Evolutionary conservation across 108 stramenopile genomes (phyloP).

Genomic region (Mediolabrus comicus): DNA sequence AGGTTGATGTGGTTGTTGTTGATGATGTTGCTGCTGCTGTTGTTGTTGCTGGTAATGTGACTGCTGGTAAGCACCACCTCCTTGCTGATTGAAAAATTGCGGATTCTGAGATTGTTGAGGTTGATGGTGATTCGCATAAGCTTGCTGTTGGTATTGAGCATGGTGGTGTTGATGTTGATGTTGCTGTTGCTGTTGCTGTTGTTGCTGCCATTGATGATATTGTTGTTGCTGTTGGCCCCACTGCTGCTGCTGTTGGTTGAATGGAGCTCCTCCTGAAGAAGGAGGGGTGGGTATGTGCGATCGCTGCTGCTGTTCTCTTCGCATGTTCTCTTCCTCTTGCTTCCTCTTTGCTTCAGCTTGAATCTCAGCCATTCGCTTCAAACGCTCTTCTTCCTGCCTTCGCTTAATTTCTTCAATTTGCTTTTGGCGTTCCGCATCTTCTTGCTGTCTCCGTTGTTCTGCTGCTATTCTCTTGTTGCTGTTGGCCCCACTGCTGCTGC

Average conservation of each 20-base stretch:
- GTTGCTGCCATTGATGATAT: slow-evolving; percentile 40
- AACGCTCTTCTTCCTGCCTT: slow-evolving; percentile 50
- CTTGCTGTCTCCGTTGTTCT: slow-evolving; percentile 19
- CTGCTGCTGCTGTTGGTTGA: slow-evolving; percentile 28
- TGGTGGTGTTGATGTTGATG: slow-evolving; percentile 30
- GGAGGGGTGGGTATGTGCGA: neutral
- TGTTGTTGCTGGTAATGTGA: slow-evolving; percentile 21
- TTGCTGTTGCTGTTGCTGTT: slow-evolving; percentile 42
- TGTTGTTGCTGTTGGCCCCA: slow-evolving; percentile 24
- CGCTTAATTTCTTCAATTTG: slow-evolving; percentile 35
- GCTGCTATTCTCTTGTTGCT: slow-evolving; percentile 27
- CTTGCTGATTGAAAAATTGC: slow-evolving; percentile 24
- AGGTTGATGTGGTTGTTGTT: slow-evolving; percentile 13
- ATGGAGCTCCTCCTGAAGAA: neutral
- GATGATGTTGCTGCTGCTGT: slow-evolving; percentile 14
- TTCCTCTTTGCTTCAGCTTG: slow-evolving; percentile 52
- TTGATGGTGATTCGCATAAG: slow-evolving; percentile 4
- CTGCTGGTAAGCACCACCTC: slow-evolving; percentile 25
- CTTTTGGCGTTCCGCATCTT: slow-evolving; percentile 16
- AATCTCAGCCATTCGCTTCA: slow-evolving; percentile 47
- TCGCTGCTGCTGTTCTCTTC: slow-evolving; percentile 35
- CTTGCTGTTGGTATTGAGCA: slow-evolving; percentile 22
- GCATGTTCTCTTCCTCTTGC: slow-evolving; percentile 49
- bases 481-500: slow-evolving; percentile 46
- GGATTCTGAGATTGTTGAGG: slow-evolving; percentile 25